Base-by-base conservation (phyloP, 208 protist genomes). In the Crithidia brevicula region DNA sequence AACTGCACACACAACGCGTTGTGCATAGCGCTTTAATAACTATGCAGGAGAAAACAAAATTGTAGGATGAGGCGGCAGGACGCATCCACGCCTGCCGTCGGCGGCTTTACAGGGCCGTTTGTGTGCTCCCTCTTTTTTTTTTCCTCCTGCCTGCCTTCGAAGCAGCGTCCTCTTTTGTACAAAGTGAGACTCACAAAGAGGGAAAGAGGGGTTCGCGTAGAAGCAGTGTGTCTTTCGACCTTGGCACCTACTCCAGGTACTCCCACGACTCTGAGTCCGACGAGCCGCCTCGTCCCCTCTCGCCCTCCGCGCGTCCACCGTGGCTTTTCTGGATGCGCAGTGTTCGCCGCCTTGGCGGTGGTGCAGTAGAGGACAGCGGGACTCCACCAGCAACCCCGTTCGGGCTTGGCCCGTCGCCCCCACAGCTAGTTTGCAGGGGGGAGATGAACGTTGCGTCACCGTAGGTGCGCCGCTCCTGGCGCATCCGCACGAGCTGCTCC, bases 181-280 rank as follows among this genome's bases (percentile, higher is more conserved):
- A n/a, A n/a, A n/a, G n/a, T n/a, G n/a, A n/a, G n/a, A n/a, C n/a
- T n/a, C n/a, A n/a, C n/a, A n/a, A n/a, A n/a, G n/a, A n/a, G n/a
- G n/a, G n/a, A n/a, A n/a, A n/a, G n/a, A n/a, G n/a, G n/a, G n/a
- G n/a, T n/a, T n/a, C n/a, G n/a, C n/a, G n/a, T n/a, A n/a, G n/a
- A n/a, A n/a, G n/a, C n/a, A n/a, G n/a, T n/a, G n/a, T n/a, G n/a
- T n/a, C n/a, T n/a, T n/a, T n/a, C n/a, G n/a, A n/a, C n/a, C n/a
- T n/a, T n/a, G n/a, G n/a, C n/a, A 20, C 3, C 13, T 52, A 76
- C 20, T 76, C 70, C 13, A 76, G 38, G 30, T 70, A 76, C 31
- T 76, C 70, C 70, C 70, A 76, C 46, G 70, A 76, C n/a, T 76
- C 70, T 15, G 62, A 69, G 38, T 76, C 62, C 1, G 20, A n/a